A percentile compares a stretch with the other conserved stretches of the same genome.
Evolutionary conservation across 495 filamentous ascomycete species (phyloP).

Genomic region (Penicillium samsonianum): DNA sequence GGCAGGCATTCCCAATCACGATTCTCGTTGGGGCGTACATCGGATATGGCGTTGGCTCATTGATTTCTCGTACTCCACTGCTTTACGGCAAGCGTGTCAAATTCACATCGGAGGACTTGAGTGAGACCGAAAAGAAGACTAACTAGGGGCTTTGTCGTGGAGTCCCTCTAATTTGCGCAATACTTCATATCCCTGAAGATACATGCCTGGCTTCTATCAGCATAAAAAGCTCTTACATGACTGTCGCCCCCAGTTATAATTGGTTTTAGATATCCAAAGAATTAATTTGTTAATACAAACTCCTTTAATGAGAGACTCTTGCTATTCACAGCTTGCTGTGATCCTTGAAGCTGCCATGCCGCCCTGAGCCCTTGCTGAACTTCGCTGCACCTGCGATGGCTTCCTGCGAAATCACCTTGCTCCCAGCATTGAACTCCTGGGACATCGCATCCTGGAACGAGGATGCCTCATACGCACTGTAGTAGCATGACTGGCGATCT

Average conservation of each 20-base stretch:
- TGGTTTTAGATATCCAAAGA: not conserved
- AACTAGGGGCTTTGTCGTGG: constrained; percentile 15
- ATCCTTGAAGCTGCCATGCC: constrained; percentile 43
- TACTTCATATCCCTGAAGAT: not conserved
- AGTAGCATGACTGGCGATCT: constrained; percentile 42
- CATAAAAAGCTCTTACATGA: not conserved
- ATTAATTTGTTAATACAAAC: constrained; percentile 16
- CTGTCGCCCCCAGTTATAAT: not conserved
- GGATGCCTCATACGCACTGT: constrained; percentile 43
- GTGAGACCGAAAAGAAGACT: constrained; percentile 32
- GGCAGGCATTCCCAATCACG: constrained; percentile 97
- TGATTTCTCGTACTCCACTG: constrained; percentile 55
- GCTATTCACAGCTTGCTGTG: constrained; percentile 21
- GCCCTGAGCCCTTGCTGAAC: constrained; percentile 44
- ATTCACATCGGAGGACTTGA: constrained; percentile 44
- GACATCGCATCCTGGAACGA: constrained; percentile 47
- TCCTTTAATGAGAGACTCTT: not conserved
- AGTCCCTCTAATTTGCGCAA: not conserved
- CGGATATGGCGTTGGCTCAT: constrained; percentile 64
- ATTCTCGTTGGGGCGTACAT: constrained; percentile 73
- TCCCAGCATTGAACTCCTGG: constrained; percentile 44
- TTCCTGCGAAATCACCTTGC: constrained; percentile 39
- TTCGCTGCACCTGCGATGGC: constrained; percentile 42
- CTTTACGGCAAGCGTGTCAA: constrained; percentile 65
- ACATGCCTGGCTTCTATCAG: not conserved